Evolutionary conservation across 2,329 filamentous ascomycete species (phyloP).

Genomic region (Fusarium transvaalense): DNA sequence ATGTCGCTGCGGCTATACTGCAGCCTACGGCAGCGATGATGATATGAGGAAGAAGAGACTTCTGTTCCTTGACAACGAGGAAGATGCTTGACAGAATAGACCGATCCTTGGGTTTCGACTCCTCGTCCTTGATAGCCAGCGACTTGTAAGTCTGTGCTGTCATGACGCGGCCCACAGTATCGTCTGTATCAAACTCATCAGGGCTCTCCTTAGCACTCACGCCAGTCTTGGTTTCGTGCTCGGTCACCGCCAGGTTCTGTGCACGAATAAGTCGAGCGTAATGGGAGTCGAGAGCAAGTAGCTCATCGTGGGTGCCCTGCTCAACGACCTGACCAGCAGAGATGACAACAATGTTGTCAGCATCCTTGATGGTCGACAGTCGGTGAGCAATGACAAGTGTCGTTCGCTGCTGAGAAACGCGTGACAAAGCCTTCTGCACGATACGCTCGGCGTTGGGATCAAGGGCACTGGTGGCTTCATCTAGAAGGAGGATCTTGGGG

Average conservation of each 20-base stretch:
- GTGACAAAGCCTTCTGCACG: slow-evolving; percentile 65
- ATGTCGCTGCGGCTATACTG: slow-evolving; percentile 44
- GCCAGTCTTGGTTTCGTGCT: background rate
- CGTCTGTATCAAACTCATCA: background rate
- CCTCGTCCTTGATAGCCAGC: background rate
- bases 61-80: slow-evolving; percentile 34
- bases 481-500: slow-evolving; percentile 71
- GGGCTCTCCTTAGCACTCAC: background rate
- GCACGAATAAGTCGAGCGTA: slow-evolving; percentile 43
- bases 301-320: slow-evolving; percentile 43
- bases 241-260: slow-evolving; percentile 25
- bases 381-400: slow-evolving; percentile 73
- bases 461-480: slow-evolving; percentile 72
- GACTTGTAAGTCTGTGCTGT: slow-evolving; percentile 20
- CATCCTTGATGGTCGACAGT: slow-evolving; percentile 53
- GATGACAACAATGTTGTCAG: slow-evolving; percentile 48
- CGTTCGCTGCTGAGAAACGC: slow-evolving; percentile 65
- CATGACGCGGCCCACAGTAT: slow-evolving; percentile 1
- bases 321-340: slow-evolving; percentile 34
- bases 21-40: background rate
- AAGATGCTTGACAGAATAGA: slow-evolving; percentile 26
- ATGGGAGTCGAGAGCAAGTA: slow-evolving; percentile 20
- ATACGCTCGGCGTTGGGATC: slow-evolving; percentile 57
- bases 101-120: background rate
- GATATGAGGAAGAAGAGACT: slow-evolving; percentile 13